phyloP scores from a whole-genome alignment of 352 stramenopile species.

The Pythium myriotylum region DNA sequence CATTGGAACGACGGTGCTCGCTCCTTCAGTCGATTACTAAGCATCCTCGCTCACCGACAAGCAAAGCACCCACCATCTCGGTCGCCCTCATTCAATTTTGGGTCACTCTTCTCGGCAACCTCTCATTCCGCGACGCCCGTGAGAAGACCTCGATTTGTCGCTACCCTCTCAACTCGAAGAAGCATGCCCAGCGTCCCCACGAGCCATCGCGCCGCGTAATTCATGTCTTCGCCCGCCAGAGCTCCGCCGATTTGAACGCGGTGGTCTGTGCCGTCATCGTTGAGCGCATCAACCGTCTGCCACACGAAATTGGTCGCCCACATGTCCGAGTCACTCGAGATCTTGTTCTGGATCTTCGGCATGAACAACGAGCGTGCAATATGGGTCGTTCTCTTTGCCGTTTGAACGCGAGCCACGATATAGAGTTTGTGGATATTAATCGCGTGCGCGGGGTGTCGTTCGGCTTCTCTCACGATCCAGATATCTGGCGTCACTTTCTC shows the following conservation, averaged over 20 bases:
- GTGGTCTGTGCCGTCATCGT: neutral
- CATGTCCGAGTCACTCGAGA: neutral
- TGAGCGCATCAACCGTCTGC: neutral
- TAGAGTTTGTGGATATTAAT: neutral
- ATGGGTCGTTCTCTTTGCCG: neutral
- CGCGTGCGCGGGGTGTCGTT: neutral
- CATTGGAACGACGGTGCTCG: no score
- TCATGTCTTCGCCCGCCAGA: neutral
- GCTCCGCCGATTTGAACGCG: neutral
- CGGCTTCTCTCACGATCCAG: neutral
- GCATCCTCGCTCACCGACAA: no score
- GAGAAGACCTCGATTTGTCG: neutral
- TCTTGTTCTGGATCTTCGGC: neutral
- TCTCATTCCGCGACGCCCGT: neutral
- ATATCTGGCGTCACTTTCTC: neutral
- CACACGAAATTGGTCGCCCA: neutral
- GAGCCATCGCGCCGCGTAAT: conserved; percentile 6
- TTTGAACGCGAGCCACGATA: neutral
- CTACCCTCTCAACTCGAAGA: neutral
- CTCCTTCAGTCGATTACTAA: no score
- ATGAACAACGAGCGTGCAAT: neutral
- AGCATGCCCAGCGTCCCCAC: neutral
- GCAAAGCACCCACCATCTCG: no score
- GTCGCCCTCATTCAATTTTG: no score
- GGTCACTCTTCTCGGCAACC: no score